These are phyloP conservation scores for Cryphonectria naterciae DNA, from an alignment of 2,329 filamentous ascomycete species.

Conservation along the genomic window DNA sequence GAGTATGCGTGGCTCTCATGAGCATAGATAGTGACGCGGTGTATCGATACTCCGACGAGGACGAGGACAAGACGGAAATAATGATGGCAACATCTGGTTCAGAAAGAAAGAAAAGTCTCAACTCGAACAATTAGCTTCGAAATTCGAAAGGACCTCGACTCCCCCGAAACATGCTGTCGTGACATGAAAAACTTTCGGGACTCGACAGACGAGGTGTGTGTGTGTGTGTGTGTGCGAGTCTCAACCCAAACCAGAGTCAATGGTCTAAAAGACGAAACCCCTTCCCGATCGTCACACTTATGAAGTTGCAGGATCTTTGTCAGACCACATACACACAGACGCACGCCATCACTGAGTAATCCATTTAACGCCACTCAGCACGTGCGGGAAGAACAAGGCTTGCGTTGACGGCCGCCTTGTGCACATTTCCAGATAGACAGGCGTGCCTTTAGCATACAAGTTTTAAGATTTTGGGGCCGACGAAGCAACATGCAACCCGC, in stretches of 20 bases:
- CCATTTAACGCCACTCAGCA: slow-evolving; percentile 39
- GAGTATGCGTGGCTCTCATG: background rate
- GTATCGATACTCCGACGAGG: background rate
- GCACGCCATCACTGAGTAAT: background rate
- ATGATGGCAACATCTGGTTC: background rate
- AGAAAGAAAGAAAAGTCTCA: background rate
- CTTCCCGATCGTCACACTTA: background rate
- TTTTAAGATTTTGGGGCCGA: background rate
- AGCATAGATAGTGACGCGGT: background rate
- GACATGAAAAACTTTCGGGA: background rate
- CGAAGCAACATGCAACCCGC: slow-evolving; percentile 21
- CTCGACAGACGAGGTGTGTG: background rate
- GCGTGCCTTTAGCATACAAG: background rate
- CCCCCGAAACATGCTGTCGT: background rate
- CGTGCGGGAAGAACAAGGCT: slow-evolving; percentile 32
- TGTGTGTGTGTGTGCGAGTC: background rate
- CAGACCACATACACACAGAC: background rate
- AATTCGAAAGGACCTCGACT: background rate
- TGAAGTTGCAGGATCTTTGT: slow-evolving; percentile 4
- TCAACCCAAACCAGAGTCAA: background rate
- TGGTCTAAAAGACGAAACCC: background rate
- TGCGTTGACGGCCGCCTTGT: slow-evolving; percentile 22
- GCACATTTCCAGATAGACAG: background rate
- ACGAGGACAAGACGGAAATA: background rate
- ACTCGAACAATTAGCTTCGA: background rate